Evolutionary conservation across 2,329 filamentous ascomycete species (phyloP).

Genomic region (Arthrobotrys sinensis): DNA sequence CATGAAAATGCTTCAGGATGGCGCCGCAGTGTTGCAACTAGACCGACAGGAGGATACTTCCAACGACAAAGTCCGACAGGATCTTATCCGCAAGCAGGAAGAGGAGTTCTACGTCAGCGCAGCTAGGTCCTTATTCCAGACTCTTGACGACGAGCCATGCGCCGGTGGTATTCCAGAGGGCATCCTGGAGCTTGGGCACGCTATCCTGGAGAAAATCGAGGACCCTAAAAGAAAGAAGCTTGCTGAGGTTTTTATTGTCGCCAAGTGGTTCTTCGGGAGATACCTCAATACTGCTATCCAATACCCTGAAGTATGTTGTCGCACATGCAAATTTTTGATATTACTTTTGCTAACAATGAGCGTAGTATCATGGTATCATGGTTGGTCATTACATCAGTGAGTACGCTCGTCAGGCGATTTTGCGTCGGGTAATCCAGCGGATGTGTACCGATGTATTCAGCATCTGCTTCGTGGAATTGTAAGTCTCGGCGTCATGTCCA

Average conservation of each 20-base stretch:
- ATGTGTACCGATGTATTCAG: constrained; percentile 65
- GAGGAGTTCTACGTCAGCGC: constrained; percentile 91
- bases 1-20: constrained; percentile 93
- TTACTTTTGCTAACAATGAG: constrained; percentile 59
- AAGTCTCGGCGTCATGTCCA: constrained; percentile 12
- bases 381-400: constrained; percentile 93
- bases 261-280: constrained; percentile 91
- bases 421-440: constrained; percentile 70
- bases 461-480: constrained; percentile 64
- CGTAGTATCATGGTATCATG: constrained; percentile 76
- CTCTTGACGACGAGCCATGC: constrained; percentile 84
- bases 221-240: constrained; percentile 78
- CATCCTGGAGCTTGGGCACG: constrained; percentile 85
- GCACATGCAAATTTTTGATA: constrained; percentile 14
- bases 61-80: constrained; percentile 73
- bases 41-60: constrained; percentile 87
- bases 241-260: constrained; percentile 76
- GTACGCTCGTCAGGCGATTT: constrained; percentile 85
- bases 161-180: constrained; percentile 88
- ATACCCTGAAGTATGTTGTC: constrained; percentile 82
- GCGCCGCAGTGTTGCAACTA: constrained; percentile 80
- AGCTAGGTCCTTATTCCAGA: constrained; percentile 83
- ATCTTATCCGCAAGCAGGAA: constrained; percentile 72
- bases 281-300: constrained; percentile 88
- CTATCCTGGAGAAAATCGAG: constrained; percentile 81